Evolutionary conservation across 768 basidiomycete genomes (phyloP).

Genomic region (Plicaturopsis crispa): DNA sequence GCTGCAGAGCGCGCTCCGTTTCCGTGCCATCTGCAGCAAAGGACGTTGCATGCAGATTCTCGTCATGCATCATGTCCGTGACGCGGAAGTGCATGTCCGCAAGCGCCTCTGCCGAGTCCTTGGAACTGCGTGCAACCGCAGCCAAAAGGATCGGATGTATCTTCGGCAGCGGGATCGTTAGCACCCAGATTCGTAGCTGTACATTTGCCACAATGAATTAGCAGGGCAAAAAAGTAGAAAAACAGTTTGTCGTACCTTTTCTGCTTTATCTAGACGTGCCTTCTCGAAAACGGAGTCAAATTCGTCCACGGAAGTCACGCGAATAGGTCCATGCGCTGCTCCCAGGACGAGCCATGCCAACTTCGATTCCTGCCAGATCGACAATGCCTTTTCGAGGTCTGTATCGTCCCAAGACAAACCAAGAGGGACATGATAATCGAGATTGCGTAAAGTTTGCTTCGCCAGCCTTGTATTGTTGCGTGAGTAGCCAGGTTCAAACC

Average conservation of each 20-base stretch:
- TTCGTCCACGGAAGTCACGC: slow-evolving; percentile 6
- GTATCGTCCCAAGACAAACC: slow-evolving; percentile 14
- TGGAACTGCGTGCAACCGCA: slow-evolving; percentile 1
- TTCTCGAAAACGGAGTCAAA: slow-evolving; percentile 10
- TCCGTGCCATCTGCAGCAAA: slow-evolving; percentile 6
- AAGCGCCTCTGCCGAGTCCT: background rate
- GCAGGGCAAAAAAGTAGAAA: too few species aligned
- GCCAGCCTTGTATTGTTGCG: slow-evolving; percentile 6
- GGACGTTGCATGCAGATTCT: slow-evolving; percentile 2
- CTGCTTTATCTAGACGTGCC: slow-evolving; percentile 6
- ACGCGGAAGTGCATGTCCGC: background rate
- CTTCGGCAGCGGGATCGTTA: slow-evolving; percentile 7
- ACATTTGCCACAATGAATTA: too few species aligned
- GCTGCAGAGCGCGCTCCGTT: slow-evolving; percentile 1
- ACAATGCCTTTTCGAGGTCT: slow-evolving; percentile 8
- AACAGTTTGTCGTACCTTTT: slow-evolving; percentile 9
- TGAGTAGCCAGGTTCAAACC: slow-evolving; percentile 8
- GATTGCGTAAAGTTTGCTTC: background rate
- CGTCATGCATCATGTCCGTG: background rate
- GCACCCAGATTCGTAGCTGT: slow-evolving; percentile 4
- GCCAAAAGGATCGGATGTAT: slow-evolving; percentile 8
- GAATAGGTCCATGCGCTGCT: slow-evolving; percentile 7
- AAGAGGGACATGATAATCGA: slow-evolving; percentile 10
- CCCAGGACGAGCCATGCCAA: slow-evolving; percentile 10
- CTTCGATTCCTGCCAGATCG: slow-evolving; percentile 9